Conservation (phyloP, 148 eudicot genomes). For the Chenopodium berlandieri region DNA sequence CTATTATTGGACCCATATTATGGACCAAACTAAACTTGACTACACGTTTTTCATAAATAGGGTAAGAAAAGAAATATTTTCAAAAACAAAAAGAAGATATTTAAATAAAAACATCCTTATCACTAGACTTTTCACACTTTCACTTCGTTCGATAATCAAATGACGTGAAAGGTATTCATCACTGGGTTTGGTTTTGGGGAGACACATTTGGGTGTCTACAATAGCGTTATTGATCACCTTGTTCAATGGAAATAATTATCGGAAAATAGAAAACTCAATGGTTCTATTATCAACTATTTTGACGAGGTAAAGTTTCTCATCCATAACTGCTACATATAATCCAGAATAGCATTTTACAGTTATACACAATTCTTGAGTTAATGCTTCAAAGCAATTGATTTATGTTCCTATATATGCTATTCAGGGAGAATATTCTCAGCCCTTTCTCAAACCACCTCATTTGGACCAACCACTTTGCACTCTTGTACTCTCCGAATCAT, state of each 20-base stretch:
- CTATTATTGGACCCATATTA: no score
- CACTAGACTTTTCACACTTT: no score
- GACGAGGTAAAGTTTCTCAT: constrained; percentile 58
- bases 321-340: not conserved
- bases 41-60: no score
- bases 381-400: not conserved
- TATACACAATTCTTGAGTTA: not conserved
- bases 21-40: no score
- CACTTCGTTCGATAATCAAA: no score
- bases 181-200: no score
- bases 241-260: constrained; percentile 78
- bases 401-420: not conserved
- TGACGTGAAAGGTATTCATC: no score
- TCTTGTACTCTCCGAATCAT: constrained; percentile 71
- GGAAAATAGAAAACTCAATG: constrained; percentile 74
- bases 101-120: no score
- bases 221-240: constrained; percentile 53
- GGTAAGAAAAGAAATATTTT: no score
- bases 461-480: constrained; percentile 83
- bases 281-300: constrained; percentile 73
- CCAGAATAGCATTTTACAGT: not conserved
- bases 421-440: constrained; percentile 88
- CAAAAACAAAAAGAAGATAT: no score
- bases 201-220: no score
- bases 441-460: constrained; percentile 92